phyloP scores from a whole-genome alignment of 306 rosid species.

The Fragaria vesca region DNA sequence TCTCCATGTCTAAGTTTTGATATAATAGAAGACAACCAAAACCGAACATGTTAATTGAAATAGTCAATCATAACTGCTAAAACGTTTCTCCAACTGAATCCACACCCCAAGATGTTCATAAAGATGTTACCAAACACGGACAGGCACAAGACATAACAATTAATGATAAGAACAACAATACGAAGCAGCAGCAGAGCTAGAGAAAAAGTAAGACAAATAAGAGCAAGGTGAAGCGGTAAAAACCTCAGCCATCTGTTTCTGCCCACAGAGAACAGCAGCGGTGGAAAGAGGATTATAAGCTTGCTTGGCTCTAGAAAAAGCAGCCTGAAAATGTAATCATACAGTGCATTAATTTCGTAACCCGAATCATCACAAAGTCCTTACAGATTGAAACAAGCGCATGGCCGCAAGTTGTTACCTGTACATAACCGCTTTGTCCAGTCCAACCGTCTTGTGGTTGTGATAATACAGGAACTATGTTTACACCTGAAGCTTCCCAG shows the following conservation, averaged over 20 bases:
- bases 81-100: not conserved
- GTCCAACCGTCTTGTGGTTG: constrained; percentile 77
- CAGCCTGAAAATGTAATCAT: constrained; percentile 59
- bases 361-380: not conserved
- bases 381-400: not conserved
- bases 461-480: constrained; percentile 87
- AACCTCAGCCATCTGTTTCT: constrained; percentile 94
- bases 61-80: not conserved
- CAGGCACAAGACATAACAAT: not conserved
- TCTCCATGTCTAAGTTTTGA: not conserved
- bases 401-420: constrained; percentile 43
- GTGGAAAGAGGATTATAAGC: constrained; percentile 58
- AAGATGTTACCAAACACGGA: not conserved
- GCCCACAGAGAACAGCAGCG: constrained; percentile 85
- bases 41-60: not conserved
- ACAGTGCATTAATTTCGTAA: constrained; percentile 1
- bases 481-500: constrained; percentile 92
- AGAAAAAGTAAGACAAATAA: not conserved
- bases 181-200: not conserved
- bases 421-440: constrained; percentile 83
- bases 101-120: not conserved
- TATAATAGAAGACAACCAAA: not conserved
- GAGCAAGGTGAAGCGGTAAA: not conserved
- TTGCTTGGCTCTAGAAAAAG: constrained; percentile 70
- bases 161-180: not conserved